Percentiles rank a stretch among this genome's conserved stretches.
These are phyloP conservation scores for Cercospora brassicicola DNA, from an alignment of 2,329 filamentous ascomycete species.

Conservation along the genomic window DNA sequence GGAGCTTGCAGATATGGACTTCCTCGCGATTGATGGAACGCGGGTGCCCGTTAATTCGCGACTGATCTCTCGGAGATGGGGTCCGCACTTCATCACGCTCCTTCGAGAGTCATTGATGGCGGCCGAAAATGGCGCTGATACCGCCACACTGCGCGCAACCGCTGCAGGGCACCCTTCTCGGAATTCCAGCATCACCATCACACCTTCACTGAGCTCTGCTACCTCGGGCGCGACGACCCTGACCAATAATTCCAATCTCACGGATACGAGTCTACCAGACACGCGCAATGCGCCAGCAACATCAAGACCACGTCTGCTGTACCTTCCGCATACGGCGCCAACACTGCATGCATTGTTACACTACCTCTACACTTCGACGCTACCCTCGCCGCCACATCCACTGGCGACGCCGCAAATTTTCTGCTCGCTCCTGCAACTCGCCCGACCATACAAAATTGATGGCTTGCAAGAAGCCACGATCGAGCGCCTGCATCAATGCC, in stretches of 20 bases:
- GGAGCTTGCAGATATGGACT: conserved; percentile 96
- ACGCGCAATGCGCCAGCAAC: conserved; percentile 55
- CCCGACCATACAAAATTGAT: conserved; percentile 88
- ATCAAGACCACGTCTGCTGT: conserved; percentile 79
- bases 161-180: conserved; percentile 56
- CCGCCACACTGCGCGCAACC: conserved; percentile 70
- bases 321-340: conserved; percentile 86
- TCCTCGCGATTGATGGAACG: conserved; percentile 86
- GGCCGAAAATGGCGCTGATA: conserved; percentile 68
- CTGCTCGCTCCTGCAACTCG: conserved; percentile 90
- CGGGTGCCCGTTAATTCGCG: conserved; percentile 91
- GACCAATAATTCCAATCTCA: conserved; percentile 47
- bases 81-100: conserved; percentile 91
- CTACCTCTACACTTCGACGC: conserved; percentile 87
- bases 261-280: conserved; percentile 51
- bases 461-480: conserved; percentile 90
- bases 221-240: conserved; percentile 45
- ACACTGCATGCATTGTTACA: conserved; percentile 89
- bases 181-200: conserved; percentile 84
- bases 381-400: conserved; percentile 72
- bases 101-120: conserved; percentile 71
- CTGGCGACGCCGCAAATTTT: conserved; percentile 93
- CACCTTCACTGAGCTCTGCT: conserved; percentile 59
- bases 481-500: conserved; percentile 80
- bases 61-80: conserved; percentile 84